phyloP scores from a whole-genome alignment of 169 alveolate genomes.

The Perkinsus marinus region DNA sequence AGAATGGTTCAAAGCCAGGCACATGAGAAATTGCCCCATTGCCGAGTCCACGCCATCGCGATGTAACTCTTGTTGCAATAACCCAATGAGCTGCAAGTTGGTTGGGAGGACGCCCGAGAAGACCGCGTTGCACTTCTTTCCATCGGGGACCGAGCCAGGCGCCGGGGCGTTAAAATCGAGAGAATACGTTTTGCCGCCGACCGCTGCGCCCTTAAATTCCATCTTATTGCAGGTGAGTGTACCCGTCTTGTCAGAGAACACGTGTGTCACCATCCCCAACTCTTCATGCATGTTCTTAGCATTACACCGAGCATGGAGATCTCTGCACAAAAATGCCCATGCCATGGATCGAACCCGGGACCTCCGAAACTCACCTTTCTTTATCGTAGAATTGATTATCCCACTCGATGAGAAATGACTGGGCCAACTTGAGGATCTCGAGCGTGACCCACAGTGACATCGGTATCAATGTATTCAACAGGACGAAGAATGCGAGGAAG shows the following conservation, averaged over 20 bases:
- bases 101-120: not conserved
- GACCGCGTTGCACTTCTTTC: not conserved
- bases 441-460: not conserved
- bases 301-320: not conserved
- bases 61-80: not conserved
- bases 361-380: not conserved
- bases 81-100: not conserved
- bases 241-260: conserved; percentile 31
- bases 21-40: not conserved
- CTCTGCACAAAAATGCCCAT: not conserved
- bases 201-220: conserved; percentile 10
- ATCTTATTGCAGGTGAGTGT: conserved; percentile 25
- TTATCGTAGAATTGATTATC: not conserved
- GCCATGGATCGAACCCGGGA: not conserved
- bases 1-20: not conserved
- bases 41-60: not conserved
- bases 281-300: not conserved
- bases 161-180: not conserved
- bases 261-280: not conserved
- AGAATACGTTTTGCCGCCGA: not conserved
- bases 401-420: not conserved
- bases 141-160: not conserved
- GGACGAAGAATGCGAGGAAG: not conserved
- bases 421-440: not conserved
- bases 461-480: not conserved